A percentile compares a stretch with the other conserved stretches of the same genome.
Conservation (phyloP, 768 basidiomycete genomes). For the Pleurotus ostreatus region DNA sequence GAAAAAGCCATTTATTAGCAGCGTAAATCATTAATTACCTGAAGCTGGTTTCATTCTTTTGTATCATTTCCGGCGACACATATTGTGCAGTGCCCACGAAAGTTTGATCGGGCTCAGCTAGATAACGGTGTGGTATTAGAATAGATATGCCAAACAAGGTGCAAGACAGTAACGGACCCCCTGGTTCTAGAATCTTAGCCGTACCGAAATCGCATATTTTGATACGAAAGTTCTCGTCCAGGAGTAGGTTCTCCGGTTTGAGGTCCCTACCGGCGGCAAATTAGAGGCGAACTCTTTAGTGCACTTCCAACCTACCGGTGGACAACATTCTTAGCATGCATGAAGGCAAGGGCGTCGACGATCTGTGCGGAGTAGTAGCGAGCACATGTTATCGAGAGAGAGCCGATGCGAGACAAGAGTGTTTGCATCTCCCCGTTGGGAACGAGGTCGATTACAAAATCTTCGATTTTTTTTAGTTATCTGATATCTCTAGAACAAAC, state of each 20-base stretch:
- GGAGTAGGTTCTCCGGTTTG: slow-evolving; percentile 84
- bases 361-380: slow-evolving; percentile 89
- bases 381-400: slow-evolving; percentile 72
- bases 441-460: slow-evolving; percentile 76
- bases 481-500: background rate
- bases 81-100: slow-evolving; percentile 93
- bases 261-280: slow-evolving; percentile 47
- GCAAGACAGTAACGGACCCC: slow-evolving; percentile 34
- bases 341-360: slow-evolving; percentile 83
- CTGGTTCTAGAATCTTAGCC: slow-evolving; percentile 66
- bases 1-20: background rate
- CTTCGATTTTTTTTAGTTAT: slow-evolving; percentile 30
- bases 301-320: slow-evolving; percentile 53
- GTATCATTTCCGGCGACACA: slow-evolving; percentile 81
- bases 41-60: slow-evolving; percentile 67
- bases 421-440: slow-evolving; percentile 76
- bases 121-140: slow-evolving; percentile 18
- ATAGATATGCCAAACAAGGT: slow-evolving; percentile 6
- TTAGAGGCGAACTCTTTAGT: slow-evolving; percentile 8
- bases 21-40: slow-evolving; percentile 40
- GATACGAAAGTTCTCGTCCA: slow-evolving; percentile 83
- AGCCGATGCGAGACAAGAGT: slow-evolving; percentile 74
- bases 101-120: slow-evolving; percentile 51
- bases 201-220: slow-evolving; percentile 98
- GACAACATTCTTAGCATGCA: slow-evolving; percentile 86